These are phyloP conservation scores for Brassica cretica DNA, from an alignment of 345 rosid genomes.

Conservation along the genomic window DNA sequence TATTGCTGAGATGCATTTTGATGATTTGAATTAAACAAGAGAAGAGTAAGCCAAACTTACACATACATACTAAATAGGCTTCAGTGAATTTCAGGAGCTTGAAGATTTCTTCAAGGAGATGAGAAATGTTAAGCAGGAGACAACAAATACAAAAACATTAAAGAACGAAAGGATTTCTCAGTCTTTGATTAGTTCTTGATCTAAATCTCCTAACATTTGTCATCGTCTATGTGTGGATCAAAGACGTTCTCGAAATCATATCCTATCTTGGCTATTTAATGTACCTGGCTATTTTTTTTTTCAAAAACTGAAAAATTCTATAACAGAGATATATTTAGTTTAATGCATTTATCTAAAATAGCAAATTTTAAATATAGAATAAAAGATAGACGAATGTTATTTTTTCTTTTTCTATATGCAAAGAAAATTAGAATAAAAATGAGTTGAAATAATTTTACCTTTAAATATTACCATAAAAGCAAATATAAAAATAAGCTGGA, in stretches of 20 bases:
- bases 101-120: not conserved
- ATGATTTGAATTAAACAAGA: constrained; percentile 65
- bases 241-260: not conserved
- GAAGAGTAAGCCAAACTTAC: constrained; percentile 47
- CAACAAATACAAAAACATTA: not conserved
- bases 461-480: not conserved
- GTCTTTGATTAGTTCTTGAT: not conserved
- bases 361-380: not conserved
- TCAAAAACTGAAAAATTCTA: not conserved
- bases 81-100: not conserved
- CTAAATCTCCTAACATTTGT: not conserved
- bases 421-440: too few species aligned
- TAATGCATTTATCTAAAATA: not conserved
- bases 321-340: not conserved
- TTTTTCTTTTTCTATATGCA: too few species aligned
- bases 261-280: not conserved
- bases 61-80: not conserved
- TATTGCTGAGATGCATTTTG: constrained; percentile 67
- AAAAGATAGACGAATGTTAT: too few species aligned
- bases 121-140: not conserved
- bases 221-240: not conserved
- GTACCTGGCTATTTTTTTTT: not conserved
- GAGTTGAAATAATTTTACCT: not conserved
- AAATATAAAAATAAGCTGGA: not conserved
- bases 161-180: not conserved